Evolutionary conservation across 1,284 basidiomycete species (phyloP).

Genomic region (Schizophyllum commune): DNA sequence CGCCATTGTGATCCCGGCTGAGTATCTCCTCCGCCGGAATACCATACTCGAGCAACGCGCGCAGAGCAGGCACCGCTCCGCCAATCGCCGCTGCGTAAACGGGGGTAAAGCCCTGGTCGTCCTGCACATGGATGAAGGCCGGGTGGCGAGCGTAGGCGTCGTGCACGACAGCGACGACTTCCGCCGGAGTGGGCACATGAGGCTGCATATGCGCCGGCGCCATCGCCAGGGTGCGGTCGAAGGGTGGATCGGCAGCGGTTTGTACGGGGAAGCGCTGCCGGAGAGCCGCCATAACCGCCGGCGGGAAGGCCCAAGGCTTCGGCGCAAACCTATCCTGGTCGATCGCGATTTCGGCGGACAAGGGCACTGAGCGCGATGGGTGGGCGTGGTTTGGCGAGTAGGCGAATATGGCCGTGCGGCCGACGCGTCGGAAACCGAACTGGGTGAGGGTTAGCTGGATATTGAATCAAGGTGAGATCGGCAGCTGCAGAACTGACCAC

Average conservation of each 20-base stretch:
- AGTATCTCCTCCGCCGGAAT: constrained; percentile 2
- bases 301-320: too few species aligned
- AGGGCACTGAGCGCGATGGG: background rate
- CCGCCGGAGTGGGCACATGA: background rate
- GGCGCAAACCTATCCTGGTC: too few species aligned
- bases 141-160: constrained; percentile 1
- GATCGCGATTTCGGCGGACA: too few species aligned
- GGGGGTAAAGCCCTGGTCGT: constrained; percentile 5
- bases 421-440: constrained; percentile 6
- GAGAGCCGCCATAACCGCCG: background rate
- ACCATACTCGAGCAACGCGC: constrained; percentile 3
- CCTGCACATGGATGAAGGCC: constrained; percentile 1
- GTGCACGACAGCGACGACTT: background rate
- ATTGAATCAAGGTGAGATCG: background rate
- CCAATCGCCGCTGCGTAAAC: constrained; percentile 4
- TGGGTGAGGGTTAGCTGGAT: background rate
- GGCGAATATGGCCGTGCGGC: constrained; percentile 5
- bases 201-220: background rate
- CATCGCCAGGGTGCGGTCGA: background rate
- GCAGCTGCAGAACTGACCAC: background rate
- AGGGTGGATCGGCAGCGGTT: background rate
- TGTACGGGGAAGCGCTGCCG: background rate
- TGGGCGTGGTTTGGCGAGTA: constrained; percentile 4
- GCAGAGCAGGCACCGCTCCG: constrained; percentile 1
- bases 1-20: constrained; percentile 5